These are phyloP conservation scores for Pseudogymnoascus sp. DNA, from an alignment of 2,329 filamentous ascomycete genomes.

Conservation along the genomic window DNA sequence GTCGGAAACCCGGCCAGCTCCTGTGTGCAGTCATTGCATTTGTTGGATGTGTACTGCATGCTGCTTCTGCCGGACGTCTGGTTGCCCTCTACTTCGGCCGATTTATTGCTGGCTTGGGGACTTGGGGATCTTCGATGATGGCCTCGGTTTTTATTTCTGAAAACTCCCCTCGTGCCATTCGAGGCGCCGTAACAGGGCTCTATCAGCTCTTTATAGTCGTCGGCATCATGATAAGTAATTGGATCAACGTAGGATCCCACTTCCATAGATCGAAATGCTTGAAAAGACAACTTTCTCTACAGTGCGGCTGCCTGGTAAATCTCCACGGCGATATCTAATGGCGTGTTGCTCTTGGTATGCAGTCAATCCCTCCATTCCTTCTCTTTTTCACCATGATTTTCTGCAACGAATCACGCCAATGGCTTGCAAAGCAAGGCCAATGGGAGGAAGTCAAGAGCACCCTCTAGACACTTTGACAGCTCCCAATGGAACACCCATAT, in stretches of 20 bases:
- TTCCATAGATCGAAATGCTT: neutral
- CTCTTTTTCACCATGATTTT: constrained; percentile 52
- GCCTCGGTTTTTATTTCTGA: neutral
- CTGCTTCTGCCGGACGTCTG: constrained; percentile 35
- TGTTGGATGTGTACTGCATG: constrained; percentile 54
- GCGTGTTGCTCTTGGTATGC: constrained; percentile 46
- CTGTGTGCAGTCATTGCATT: constrained; percentile 46
- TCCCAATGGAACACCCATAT: constrained; percentile 45
- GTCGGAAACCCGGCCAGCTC: constrained; percentile 33
- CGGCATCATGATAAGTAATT: neutral
- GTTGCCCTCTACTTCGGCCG: neutral
- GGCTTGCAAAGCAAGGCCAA: constrained; percentile 53
- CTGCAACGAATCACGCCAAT: constrained; percentile 57
- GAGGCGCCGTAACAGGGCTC: neutral
- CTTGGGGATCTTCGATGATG: constrained; percentile 29
- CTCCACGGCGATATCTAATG: constrained; percentile 45
- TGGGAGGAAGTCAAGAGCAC: constrained; percentile 53
- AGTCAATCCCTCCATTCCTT: constrained; percentile 46
- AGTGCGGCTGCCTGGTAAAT: neutral
- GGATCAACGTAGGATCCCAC: neutral
- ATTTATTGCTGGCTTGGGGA: constrained; percentile 38
- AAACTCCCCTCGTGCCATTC: neutral
- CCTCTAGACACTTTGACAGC: constrained; percentile 47
- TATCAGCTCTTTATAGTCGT: constrained; percentile 5
- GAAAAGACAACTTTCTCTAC: neutral